Evolutionary conservation across 2,329 filamentous ascomycete genomes (phyloP), one percentile per base, ranked within the genome.

Genomic region (Tolypocladium tundrense): DNA sequence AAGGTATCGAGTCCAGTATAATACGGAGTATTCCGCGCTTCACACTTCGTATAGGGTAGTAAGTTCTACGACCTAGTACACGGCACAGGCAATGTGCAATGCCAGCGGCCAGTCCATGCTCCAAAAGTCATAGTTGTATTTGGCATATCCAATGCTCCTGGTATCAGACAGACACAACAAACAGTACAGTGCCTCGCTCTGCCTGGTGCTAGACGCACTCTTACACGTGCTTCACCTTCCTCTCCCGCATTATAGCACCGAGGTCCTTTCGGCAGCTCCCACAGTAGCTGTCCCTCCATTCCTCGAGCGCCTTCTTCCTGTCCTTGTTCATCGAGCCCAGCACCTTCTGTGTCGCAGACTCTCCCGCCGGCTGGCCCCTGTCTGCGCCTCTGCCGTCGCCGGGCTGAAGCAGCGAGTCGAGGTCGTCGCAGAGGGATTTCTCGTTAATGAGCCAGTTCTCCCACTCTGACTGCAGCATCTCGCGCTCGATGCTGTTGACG

Each of bases 371-470:
- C 56, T 63, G 45, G 27, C 45, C 62, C 57, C 58, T 61, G 54
- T 56, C 60, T 45, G 57, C 55, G 31, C 45, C 39, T 5, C 60
- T 61, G 51, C 61, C 58, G 4, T 67, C 61, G 48, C 68, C 68
- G 4, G 61, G 55, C 11, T 66, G 58, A 24, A 88, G 69, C 66
- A 80, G 71, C 39, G 67, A 68, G 33, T 77, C 74, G 7, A 83
- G 76, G 67, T 88, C 82, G 58, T 84, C 83, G 70, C 94, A 99
- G 54, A 89, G 83, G 40, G 79, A 73, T 62, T 85, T 87, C 74
- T 99, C 94, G 63, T 90, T 87, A 3, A 82, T 73, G 37, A 97
- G 80, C 92, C 93, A 99, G 62, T 90, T 89, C 75, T 96, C 92
- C 87, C 91, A 99, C 71, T 97, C 93, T 0, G 88, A 88, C 66